Conservation (phyloP, 768 basidiomycete species). For the Omphalotus guepiniiformis region DNA sequence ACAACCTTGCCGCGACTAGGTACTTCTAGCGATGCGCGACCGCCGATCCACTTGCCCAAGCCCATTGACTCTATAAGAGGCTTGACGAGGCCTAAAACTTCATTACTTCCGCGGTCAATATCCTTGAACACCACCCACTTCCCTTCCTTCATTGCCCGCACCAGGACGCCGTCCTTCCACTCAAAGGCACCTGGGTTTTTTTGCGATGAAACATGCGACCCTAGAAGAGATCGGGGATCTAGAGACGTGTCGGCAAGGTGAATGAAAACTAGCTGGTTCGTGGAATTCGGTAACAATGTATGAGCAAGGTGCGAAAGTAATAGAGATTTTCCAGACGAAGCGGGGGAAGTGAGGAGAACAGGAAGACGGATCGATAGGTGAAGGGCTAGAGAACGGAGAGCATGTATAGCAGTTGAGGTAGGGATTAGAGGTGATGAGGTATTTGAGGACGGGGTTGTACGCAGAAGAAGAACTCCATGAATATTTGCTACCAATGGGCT, state of each 20-base stretch:
- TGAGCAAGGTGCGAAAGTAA: conserved; percentile 74
- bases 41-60: conserved; percentile 72
- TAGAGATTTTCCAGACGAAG: conserved; percentile 86
- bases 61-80: conserved; percentile 75
- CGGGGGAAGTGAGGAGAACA: conserved; percentile 76
- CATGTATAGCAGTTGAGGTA: conserved; percentile 55
- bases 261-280: conserved; percentile 75
- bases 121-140: conserved; percentile 93
- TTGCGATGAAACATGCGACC: conserved; percentile 88
- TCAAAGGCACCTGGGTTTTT: conserved; percentile 84
- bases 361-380: conserved; percentile 69
- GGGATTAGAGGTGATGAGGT: conserved; percentile 44
- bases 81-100: conserved; percentile 84
- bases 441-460: conserved; percentile 26
- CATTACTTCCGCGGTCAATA: conserved; percentile 84
- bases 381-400: conserved; percentile 60
- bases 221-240: conserved; percentile 88
- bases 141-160: conserved; percentile 85
- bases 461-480: conserved; percentile 63
- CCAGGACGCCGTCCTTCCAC: conserved; percentile 93
- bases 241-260: conserved; percentile 94
- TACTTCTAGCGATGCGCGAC: conserved; percentile 60
- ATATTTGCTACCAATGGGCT: conserved; percentile 60
- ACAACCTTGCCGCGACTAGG: conserved; percentile 71
- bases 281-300: conserved; percentile 51